Evolutionary conservation across 352 stramenopile species (phyloP), one percentile per base, ranked within the genome.

Genomic region (Lagenidium giganteum): DNA sequence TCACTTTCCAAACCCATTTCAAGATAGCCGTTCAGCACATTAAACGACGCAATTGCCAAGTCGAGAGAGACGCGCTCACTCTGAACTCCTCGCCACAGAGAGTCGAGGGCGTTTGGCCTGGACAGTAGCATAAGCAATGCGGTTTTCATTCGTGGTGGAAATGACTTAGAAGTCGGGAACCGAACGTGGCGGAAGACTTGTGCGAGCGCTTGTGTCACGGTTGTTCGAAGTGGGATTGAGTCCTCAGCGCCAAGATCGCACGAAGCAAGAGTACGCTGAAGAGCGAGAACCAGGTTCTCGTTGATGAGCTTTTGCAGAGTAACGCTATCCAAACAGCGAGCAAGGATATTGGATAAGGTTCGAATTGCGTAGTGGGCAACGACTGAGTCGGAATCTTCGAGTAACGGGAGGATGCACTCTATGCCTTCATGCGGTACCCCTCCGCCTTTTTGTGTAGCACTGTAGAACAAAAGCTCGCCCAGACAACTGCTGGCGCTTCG

Each of bases 381-480:
- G 13, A 65, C 32, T 16, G 64, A 6, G 38, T 90, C 61, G 1
- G 47, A 16, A 34, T 72, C 63, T 9, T 75, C 58, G 7, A 93
- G 39, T 17, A 47, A 45, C 2, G 40, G 22, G 3, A 87, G 39
- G 13, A 89, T 41, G 34, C 54, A 51, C 0, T 58, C 30, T 12
- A 81, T 33, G 2, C 59, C 60, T 1, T 54, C 44, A 21, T 54
- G 45, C 2, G 68, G 60, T 18, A 83, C 34, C 18, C 64, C 40
- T 47, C 50, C 67, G 13, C 73, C 55, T 18, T 77, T 61, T 37
- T 87, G 73, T 0, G 78, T 83, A 8, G 74, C 68, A 9, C 81
- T 70, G 43, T 89, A 89, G 44, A 90, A 88, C 0, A 87, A 38
- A 16, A 91, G 47, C 44, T 91, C 78, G 6, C 81, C 81, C 2